Evolutionary conservation across 1,284 basidiomycete genomes (phyloP), one percentile per base, ranked within the genome.

Genomic region (Athelia psychrophila): DNA sequence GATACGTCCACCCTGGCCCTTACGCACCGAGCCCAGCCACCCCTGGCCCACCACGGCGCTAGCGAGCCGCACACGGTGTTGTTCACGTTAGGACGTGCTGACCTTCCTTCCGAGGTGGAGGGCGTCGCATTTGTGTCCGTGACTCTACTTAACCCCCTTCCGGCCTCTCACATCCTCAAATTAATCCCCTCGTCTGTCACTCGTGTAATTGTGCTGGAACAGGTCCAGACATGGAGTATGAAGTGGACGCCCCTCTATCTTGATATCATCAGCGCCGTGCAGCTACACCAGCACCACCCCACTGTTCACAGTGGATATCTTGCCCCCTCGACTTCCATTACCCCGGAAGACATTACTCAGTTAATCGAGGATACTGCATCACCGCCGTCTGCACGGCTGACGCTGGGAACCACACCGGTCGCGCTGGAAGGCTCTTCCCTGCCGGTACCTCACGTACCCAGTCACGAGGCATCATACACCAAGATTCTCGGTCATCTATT

Each of bases 181-280:
- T 75, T 77, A 33, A 81, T 97, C 42, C 86, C 91, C 10, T 54
- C 75, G 1, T 84, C 84, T 3, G 81, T 79, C 33, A 79, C 81
- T 44, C 84, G 83, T 44, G 80, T 98, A 51, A 76, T 97, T 47
- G 90, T 98, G 3, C 80, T 98, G 19, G 96, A 95, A 69, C 91
- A 89, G 69, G 77, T 88, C 22, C 75, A 79, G 58, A 76, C 75
- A 55, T 91, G 88, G 78, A 80, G 83, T 18, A 88, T 87, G 48
- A 94, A 94, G 70, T 96, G 92, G 84, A 89, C 93, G 1, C 87
- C 93, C 0, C 75, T 96, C 16, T 95, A 91, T 66, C 80, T 97
- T 46, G 94, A 96, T 40, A 74, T 95, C 22, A 80, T 91, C 54
- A 81, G 77, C 51, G 84, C 88, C 6, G 71, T 95, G 45, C 91